Conservation (phyloP, 495 filamentous ascomycete genomes). For the Penicillium soppii region DNA sequence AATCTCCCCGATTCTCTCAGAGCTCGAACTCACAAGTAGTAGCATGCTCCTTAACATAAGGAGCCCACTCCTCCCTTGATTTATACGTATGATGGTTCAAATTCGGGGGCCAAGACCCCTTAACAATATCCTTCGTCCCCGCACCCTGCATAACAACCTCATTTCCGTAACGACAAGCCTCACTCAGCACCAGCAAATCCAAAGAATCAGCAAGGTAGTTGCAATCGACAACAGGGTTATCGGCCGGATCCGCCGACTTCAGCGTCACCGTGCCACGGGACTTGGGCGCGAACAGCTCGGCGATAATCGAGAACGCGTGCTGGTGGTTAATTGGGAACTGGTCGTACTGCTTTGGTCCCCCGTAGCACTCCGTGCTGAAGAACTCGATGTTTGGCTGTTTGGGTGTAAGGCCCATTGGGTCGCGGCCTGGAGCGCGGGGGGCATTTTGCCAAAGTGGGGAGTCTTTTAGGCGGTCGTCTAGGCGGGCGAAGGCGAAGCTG, state of each 20-base stretch:
- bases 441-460: constrained; percentile 44
- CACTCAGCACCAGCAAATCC: constrained; percentile 47
- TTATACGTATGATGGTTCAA: constrained; percentile 46
- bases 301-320: constrained; percentile 42
- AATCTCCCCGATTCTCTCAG: too few species aligned
- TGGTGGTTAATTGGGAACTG: constrained; percentile 43
- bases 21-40: constrained; percentile 45
- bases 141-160: constrained; percentile 53
- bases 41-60: constrained; percentile 49
- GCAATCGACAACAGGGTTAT: constrained; percentile 49
- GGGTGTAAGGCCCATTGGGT: constrained; percentile 50
- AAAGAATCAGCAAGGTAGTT: constrained; percentile 48
- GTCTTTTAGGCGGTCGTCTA: constrained; percentile 47
- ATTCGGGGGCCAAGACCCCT: constrained; percentile 51
- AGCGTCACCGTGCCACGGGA: constrained; percentile 43
- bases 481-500: constrained; percentile 50
- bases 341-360: constrained; percentile 50
- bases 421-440: constrained; percentile 41
- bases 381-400: constrained; percentile 53
- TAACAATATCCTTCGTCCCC: constrained; percentile 55
- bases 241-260: constrained; percentile 31
- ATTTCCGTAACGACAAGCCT: constrained; percentile 52
- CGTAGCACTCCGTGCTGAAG: constrained; percentile 53
- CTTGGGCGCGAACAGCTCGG: constrained; percentile 40
- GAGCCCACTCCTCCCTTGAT: constrained; percentile 48